Conservation (phyloP, 1,284 basidiomycete species). For the Omphalotus olearius region DNA sequence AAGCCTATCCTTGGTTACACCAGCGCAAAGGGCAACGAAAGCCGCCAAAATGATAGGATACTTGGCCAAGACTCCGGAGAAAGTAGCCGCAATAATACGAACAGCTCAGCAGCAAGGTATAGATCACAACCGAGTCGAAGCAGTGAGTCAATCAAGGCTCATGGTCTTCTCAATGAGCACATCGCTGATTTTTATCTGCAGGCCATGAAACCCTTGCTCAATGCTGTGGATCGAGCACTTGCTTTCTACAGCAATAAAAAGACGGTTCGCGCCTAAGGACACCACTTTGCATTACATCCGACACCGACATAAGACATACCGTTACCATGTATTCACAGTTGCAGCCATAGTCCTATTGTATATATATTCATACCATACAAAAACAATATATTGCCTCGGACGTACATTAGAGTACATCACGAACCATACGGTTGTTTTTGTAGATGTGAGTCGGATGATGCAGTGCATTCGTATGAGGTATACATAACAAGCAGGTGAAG, state of each 20-base stretch:
- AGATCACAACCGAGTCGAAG: constrained; percentile 61
- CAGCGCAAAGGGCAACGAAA: constrained; percentile 67
- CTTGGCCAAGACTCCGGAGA: constrained; percentile 73
- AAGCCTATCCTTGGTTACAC: constrained; percentile 41
- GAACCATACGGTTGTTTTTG: constrained; percentile 41
- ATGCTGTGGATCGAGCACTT: constrained; percentile 77
- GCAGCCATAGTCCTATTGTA: constrained; percentile 12
- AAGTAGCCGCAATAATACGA: constrained; percentile 72
- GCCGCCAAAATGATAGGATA: constrained; percentile 85
- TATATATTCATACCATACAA: constrained; percentile 17
- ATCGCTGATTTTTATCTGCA: constrained; percentile 26
- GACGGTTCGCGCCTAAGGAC: constrained; percentile 16
- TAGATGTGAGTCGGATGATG: constrained; percentile 42
- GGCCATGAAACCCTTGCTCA: constrained; percentile 79
- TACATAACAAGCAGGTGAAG: constrained; percentile 80
- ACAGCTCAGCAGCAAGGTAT: constrained; percentile 58
- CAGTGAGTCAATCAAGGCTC: constrained; percentile 41
- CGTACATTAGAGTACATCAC: constrained; percentile 25
- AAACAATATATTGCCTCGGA: constrained; percentile 19
- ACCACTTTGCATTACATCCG: constrained; percentile 17
- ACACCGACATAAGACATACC: constrained; percentile 3
- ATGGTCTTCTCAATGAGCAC: constrained; percentile 1
- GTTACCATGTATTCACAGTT: constrained; percentile 14
- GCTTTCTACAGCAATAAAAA: constrained; percentile 49
- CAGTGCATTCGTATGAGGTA: constrained; percentile 69